Conservation (phyloP, 148 eudicot species). For the Oxyria digyna region DNA sequence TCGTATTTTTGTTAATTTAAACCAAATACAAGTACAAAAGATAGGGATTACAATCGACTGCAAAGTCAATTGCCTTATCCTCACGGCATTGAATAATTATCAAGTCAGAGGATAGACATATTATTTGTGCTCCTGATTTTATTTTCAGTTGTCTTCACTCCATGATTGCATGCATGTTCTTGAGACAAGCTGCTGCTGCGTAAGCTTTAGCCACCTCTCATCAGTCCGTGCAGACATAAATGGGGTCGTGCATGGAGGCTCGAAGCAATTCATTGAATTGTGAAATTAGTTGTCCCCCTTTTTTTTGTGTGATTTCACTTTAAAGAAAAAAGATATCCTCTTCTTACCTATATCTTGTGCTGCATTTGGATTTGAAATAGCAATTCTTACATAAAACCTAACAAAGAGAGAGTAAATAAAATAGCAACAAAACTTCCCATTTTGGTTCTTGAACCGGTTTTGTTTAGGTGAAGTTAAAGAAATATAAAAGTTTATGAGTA, state of each 20-base stretch:
- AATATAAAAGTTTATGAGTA: too few relatives aligned
- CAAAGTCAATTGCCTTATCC: background rate
- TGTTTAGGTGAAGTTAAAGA: background rate
- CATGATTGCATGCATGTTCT: constrained; percentile 4
- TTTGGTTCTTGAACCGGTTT: background rate
- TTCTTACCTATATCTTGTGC: background rate
- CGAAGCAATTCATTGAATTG: background rate
- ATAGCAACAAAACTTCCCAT: background rate
- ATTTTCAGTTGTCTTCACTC: background rate
- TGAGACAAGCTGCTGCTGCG: background rate
- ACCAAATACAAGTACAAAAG: too few relatives aligned
- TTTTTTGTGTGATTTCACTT: background rate
- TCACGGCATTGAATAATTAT: background rate
- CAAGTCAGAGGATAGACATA: background rate
- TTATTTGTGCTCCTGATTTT: background rate
- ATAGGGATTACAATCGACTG: too few relatives aligned
- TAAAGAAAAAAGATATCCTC: background rate
- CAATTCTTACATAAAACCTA: background rate
- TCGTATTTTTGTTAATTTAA: too few relatives aligned
- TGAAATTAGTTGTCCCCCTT: background rate
- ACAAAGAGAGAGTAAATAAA: background rate
- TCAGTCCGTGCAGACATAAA: background rate
- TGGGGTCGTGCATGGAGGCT: background rate
- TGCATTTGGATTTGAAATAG: background rate
- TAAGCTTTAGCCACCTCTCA: background rate